phyloP scores from a whole-genome alignment of 257 asterid genomes.

The Parsonsia alboflavescens region DNA sequence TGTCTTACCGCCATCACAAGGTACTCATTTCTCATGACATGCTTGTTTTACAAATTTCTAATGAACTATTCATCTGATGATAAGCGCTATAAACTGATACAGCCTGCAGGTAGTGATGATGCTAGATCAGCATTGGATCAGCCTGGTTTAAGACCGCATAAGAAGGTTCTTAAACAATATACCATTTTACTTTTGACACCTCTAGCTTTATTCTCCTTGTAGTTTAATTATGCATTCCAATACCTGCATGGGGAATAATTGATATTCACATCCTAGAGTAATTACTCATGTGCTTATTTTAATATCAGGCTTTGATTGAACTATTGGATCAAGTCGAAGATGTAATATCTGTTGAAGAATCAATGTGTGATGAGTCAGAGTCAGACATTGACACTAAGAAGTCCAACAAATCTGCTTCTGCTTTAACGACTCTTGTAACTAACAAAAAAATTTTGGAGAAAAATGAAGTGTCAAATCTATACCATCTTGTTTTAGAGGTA shows the following conservation, averaged over 20 bases:
- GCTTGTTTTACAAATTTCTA: constrained; percentile 14
- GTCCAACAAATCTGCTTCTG: constrained; percentile 32
- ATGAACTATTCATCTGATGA: constrained; percentile 12
- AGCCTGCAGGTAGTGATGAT: constrained; percentile 51
- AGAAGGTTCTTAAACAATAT: constrained; percentile 55
- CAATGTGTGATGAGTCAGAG: constrained; percentile 30
- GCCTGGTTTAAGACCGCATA: constrained; percentile 67
- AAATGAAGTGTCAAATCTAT: constrained; percentile 28
- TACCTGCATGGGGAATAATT: background rate
- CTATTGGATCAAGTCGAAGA: constrained; percentile 93
- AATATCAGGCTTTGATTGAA: constrained; percentile 73
- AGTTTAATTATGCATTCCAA: background rate
- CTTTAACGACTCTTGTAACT: constrained; percentile 21
- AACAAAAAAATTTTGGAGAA: constrained; percentile 28
- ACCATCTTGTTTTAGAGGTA: constrained; percentile 93
- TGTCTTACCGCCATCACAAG: constrained; percentile 68
- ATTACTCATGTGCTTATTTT: constrained; percentile 10
- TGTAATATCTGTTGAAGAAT: constrained; percentile 66
- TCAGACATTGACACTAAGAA: constrained; percentile 32
- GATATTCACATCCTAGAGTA: background rate
- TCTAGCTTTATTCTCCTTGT: background rate
- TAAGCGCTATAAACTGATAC: constrained; percentile 26
- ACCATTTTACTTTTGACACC: constrained; percentile 4
- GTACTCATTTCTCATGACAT: constrained; percentile 33
- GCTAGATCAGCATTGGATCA: constrained; percentile 40